These are phyloP conservation scores for Crithidia brevicula DNA, from an alignment of 208 protist species.

Conservation along the genomic window DNA sequence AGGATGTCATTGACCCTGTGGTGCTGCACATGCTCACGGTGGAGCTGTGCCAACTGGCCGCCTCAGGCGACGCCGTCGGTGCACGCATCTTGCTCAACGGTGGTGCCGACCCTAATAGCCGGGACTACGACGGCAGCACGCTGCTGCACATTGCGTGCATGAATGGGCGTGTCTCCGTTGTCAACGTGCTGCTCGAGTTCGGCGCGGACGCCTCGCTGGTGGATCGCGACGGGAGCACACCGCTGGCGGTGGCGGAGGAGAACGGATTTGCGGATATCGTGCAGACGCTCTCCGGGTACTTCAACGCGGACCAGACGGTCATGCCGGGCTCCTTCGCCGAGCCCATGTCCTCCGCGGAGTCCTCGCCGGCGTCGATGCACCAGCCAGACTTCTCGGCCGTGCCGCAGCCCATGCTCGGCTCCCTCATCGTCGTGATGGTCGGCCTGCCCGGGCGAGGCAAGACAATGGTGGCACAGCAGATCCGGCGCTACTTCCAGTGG, in stretches of 20 bases:
- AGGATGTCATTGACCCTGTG: conserved; percentile 51
- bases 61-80: conserved; percentile 64
- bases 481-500: conserved; percentile 92
- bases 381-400: conserved; percentile 75
- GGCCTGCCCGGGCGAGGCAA: conserved; percentile 90
- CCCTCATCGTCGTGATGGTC: conserved; percentile 91
- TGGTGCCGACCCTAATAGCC: conserved; percentile 76
- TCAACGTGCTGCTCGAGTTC: conserved; percentile 68
- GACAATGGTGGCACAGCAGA: conserved; percentile 90
- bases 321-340: conserved; percentile 31
- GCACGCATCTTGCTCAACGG: conserved; percentile 72
- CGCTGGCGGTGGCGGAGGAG: conserved; percentile 66
- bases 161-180: conserved; percentile 58
- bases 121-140: conserved; percentile 83
- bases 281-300: conserved; percentile 44
- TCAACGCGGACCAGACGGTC: conserved; percentile 19
- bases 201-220: conserved; percentile 54
- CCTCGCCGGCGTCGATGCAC: conserved; percentile 41
- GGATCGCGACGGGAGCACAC: conserved; percentile 71
- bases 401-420: conserved; percentile 85
- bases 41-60: conserved; percentile 81
- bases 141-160: conserved; percentile 82
- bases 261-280: conserved; percentile 58
- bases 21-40: conserved; percentile 77
- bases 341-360: conserved; percentile 24